phyloP scores from a whole-genome alignment of 192 early-diverging fungal genomes.

The Coemansia aciculifera region DNA sequence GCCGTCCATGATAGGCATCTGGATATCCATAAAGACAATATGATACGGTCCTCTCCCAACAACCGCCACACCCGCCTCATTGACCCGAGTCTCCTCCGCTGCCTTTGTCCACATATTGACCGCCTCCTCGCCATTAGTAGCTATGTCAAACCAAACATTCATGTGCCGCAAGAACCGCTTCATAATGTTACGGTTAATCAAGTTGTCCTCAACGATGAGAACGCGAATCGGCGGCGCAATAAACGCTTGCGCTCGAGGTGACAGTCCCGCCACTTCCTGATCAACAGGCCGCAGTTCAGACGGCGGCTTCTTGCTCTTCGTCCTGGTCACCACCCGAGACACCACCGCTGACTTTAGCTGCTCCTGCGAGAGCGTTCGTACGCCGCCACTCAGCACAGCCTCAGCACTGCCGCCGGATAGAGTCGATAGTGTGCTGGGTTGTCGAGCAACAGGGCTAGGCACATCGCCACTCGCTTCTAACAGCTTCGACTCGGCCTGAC shows the following conservation, averaged over 20 bases:
- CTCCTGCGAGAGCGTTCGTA: not conserved
- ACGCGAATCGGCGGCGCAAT: constrained; percentile 63
- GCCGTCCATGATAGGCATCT: constrained; percentile 89
- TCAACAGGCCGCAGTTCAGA: constrained; percentile 12
- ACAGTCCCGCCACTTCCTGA: not conserved
- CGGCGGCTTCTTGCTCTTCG: constrained; percentile 12
- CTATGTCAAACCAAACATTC: constrained; percentile 72
- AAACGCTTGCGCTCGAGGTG: not conserved
- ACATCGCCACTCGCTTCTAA: constrained; percentile 5
- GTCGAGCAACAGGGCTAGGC: not conserved
- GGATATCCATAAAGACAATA: constrained; percentile 84
- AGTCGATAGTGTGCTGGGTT: not conserved
- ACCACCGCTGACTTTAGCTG: not conserved
- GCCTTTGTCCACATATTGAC: constrained; percentile 72
- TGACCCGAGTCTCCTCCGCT: constrained; percentile 20
- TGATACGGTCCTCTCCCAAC: constrained; percentile 54
- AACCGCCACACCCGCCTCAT: constrained; percentile 3
- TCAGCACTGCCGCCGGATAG: not conserved
- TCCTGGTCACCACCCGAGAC: not conserved
- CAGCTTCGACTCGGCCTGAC: constrained; percentile 34
- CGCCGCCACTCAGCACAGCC: not conserved
- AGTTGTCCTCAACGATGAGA: constrained; percentile 80
- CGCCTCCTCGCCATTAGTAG: constrained; percentile 78
- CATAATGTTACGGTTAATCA: constrained; percentile 73
- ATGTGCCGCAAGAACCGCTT: constrained; percentile 70